These are phyloP conservation scores for Diutina rugosa DNA, from an alignment of 1,139 yeast species.

Conservation along the genomic window DNA sequence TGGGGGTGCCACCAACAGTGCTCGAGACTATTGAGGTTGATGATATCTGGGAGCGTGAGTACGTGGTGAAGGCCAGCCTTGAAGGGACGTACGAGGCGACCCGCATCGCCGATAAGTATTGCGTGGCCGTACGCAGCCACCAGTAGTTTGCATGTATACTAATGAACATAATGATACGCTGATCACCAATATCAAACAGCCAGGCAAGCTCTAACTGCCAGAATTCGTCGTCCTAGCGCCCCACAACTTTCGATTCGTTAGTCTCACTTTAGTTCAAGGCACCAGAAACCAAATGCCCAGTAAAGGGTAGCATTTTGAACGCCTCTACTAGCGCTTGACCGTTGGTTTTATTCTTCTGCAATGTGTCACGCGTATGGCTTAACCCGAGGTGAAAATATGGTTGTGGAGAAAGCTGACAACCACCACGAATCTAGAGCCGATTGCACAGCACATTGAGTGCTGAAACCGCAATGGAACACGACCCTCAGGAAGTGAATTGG, in stretches of 20 bases:
- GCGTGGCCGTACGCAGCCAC: slow-evolving; percentile 13
- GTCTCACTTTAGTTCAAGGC: no score
- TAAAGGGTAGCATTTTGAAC: slow-evolving; percentile 45
- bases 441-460: slow-evolving; percentile 45
- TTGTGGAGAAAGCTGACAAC: slow-evolving; percentile 62
- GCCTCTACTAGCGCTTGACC: slow-evolving; percentile 29
- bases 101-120: slow-evolving; percentile 70
- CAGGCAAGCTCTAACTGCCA: no score
- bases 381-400: slow-evolving; percentile 33
- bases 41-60: slow-evolving; percentile 55
- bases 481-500: no score
- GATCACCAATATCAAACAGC: no score
- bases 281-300: slow-evolving; percentile 10
- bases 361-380: slow-evolving; percentile 38
- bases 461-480: slow-evolving; percentile 12
- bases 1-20: slow-evolving; percentile 27
- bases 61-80: slow-evolving; percentile 61
- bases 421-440: slow-evolving; percentile 88
- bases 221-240: no score
- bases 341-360: slow-evolving; percentile 28
- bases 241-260: no score
- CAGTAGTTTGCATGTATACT: not conserved
- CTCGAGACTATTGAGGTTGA: slow-evolving; percentile 70
- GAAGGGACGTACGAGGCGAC: slow-evolving; percentile 94
- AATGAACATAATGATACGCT: not conserved